These are phyloP conservation scores for Aspergillus saccharolyticus DNA, from an alignment of 495 filamentous ascomycete genomes.

Conservation along the genomic window DNA sequence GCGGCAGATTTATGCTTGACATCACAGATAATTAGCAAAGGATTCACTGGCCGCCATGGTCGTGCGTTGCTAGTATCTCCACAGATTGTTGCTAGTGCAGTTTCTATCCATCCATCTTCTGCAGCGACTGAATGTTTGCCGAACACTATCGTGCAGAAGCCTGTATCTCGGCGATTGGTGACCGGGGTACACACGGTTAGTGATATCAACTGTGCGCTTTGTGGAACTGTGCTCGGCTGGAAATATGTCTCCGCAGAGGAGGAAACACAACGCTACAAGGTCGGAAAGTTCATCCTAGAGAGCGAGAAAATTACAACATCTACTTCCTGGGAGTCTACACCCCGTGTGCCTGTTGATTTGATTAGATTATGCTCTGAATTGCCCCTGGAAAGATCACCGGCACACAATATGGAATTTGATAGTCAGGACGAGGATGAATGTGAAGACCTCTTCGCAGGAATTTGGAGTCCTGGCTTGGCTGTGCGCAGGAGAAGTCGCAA, in stretches of 20 bases:
- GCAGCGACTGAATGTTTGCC: constrained; percentile 33
- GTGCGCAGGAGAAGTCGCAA: constrained; percentile 56
- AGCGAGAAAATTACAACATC: constrained; percentile 63
- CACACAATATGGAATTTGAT: constrained; percentile 65
- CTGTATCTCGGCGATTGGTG: constrained; percentile 68
- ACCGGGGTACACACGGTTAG: constrained; percentile 68
- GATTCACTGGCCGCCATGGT: constrained; percentile 91
- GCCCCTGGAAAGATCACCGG: constrained; percentile 8
- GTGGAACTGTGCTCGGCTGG: constrained; percentile 76
- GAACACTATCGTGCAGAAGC: constrained; percentile 55
- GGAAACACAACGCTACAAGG: constrained; percentile 79
- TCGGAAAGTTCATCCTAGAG: constrained; percentile 95
- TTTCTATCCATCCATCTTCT: constrained; percentile 30
- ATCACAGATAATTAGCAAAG: constrained; percentile 81
- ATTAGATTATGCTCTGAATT: neutral
- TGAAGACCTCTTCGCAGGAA: constrained; percentile 84
- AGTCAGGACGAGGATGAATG: constrained; percentile 92
- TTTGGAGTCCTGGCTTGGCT: constrained; percentile 73
- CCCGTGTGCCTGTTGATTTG: neutral
- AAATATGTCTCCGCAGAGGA: constrained; percentile 88
- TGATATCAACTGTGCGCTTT: constrained; percentile 53
- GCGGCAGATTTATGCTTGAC: constrained; percentile 68
- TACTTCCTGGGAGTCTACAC: constrained; percentile 62
- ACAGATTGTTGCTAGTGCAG: constrained; percentile 21
- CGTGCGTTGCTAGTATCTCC: constrained; percentile 79